These are phyloP conservation scores for Cordyceps cicadae DNA, from an alignment of 2,329 filamentous ascomycete species.

Conservation along the genomic window DNA sequence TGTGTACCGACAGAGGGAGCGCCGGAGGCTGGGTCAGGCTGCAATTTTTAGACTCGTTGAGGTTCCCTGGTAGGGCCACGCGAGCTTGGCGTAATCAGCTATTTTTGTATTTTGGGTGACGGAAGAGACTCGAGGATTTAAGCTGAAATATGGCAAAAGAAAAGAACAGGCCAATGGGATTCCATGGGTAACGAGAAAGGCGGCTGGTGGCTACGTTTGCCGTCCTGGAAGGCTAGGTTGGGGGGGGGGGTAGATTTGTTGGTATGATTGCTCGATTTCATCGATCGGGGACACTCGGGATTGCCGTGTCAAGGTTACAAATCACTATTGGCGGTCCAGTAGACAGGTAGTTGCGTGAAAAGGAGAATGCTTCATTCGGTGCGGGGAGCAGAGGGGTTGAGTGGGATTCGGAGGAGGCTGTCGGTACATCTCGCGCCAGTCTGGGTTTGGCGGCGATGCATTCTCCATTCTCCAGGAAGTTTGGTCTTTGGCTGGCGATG, in stretches of 20 bases:
- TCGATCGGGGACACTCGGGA: background rate
- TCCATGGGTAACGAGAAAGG: background rate
- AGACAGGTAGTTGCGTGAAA: background rate
- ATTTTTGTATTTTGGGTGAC: background rate
- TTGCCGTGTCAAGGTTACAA: background rate
- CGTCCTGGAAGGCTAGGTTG: too few relatives aligned
- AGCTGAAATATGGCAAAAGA: background rate
- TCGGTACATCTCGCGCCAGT: background rate
- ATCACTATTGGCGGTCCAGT: background rate
- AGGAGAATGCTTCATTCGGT: background rate
- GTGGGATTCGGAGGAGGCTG: background rate
- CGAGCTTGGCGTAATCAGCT: background rate
- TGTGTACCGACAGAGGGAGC: background rate
- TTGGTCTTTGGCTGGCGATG: background rate
- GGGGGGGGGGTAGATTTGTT: too few relatives aligned
- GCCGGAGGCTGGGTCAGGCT: background rate
- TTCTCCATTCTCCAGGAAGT: background rate
- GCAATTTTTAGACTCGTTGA: background rate
- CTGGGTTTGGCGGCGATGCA: constrained; percentile 4
- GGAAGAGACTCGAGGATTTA: too few relatives aligned
- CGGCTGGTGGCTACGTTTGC: background rate
- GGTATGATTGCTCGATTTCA: background rate
- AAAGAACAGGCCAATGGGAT: background rate
- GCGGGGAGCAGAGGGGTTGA: background rate
- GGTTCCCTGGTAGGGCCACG: background rate